Base-by-base conservation (phyloP, 106 monocot species). In the Dendrobium catenatum region DNA sequence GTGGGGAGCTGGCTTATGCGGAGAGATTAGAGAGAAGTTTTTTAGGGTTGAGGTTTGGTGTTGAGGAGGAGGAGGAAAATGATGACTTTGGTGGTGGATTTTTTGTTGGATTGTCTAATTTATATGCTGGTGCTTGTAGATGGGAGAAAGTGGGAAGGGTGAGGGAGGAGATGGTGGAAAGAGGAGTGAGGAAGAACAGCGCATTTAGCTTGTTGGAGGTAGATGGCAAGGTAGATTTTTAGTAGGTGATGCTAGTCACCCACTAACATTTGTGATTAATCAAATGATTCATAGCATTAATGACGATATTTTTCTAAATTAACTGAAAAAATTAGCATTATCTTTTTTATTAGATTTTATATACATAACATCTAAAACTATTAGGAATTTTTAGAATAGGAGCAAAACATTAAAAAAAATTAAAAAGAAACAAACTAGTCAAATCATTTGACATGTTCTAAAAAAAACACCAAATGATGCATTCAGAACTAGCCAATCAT, bases 161-260 rank as follows among this genome's bases (percentile, higher is more conserved):
- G 43, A 84, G 84, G 47, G 79, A 84, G 4, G 37, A 42, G 74
- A 84, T 84, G 79, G 59, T 48, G 46, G 84, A 58, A 59, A 79
- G 47, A 48, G 84, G 84, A 56, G 46, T 79, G 79, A 75, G 55
- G 79, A 84, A 84, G 61, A 75, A 59, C 61, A 49, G 70, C 10
- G 84, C 61, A 5, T 61, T 47, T 74, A 84, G 84, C 64, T 73
- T 79, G 79, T 54, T 84, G 11, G 84, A 79, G 75, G 79, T 84
- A 15, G 56, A 83, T 37, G 83, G 79, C 0, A 42, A n/a, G 29
- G 18, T 73, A 79, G 47, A 31, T 84, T 84, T 46, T 64, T 84
- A 43, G 84, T 80, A 43, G 48, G 84, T 73, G 79, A 84, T 47
- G 17, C 44, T 6, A 47, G 9, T 43, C 83, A 78, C 51, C 83